A percentile compares a stretch with the other conserved stretches of the same genome.
Conservation (phyloP, 192 early-diverging fungal species). For the Gigaspora rosea region DNA sequence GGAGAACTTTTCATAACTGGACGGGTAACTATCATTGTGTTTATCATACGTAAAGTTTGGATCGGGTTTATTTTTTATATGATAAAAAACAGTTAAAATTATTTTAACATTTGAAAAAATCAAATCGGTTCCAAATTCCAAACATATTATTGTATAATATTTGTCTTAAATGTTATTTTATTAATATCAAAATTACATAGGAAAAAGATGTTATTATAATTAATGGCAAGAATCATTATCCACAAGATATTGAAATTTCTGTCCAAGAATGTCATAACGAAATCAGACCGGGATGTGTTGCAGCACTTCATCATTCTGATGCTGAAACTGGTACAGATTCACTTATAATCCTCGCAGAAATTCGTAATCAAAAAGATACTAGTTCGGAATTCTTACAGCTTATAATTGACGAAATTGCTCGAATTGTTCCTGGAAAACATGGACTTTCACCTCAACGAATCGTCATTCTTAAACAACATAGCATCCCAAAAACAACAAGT, state of each 20-base stretch:
- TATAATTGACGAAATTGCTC: conserved; percentile 11
- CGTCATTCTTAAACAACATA: neutral
- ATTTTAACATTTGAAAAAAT: too few relatives aligned
- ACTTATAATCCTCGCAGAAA: conserved; percentile 3
- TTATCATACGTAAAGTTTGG: too few relatives aligned
- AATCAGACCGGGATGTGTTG: conserved; percentile 23
- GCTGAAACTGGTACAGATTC: conserved; percentile 6
- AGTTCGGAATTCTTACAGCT: neutral
- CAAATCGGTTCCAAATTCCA: too few relatives aligned
- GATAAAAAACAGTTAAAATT: too few relatives aligned
- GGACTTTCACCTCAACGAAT: neutral
- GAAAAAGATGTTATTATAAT: conserved; percentile 28
- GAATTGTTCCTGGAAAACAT: conserved; percentile 16
- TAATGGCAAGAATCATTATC: conserved; percentile 29
- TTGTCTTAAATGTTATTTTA: neutral
- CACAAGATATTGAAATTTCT: conserved; percentile 24
- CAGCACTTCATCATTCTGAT: conserved; percentile 28
- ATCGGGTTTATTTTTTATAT: too few relatives aligned
- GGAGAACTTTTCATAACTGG: conserved; percentile 22
- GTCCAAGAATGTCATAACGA: conserved; percentile 16
- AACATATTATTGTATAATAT: neutral
- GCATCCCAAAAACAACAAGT: conserved; percentile 22
- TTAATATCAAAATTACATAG: neutral
- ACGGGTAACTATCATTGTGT: neutral
- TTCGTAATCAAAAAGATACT: neutral